Evolutionary conservation across 768 basidiomycete species (phyloP), one percentile per base, ranked within the genome.

Genomic region (Mycena capillaripes): DNA sequence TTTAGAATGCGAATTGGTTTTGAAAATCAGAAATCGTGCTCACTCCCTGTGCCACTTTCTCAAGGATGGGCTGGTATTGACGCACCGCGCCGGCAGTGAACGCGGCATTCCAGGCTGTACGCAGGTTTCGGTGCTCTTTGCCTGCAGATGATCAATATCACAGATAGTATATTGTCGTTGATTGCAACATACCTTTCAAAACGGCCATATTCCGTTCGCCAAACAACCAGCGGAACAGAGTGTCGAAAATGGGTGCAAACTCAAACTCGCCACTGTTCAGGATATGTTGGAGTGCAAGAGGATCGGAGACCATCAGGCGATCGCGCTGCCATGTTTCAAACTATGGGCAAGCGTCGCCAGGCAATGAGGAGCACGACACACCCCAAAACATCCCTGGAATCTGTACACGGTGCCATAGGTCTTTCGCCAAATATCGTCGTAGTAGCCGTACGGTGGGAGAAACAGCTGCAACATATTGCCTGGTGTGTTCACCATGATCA

Each of bases 311-410:
- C n/a, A n/a, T 61, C 21, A 69, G 60, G 36, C 60, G 58, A 52
- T 69, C 67, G 50, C 55, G 58, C 67, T 69, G 59, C 59, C 59
- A 57, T 57, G 55, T 57, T 66, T 66, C 53, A 66, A 42, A 69
- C 42, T 40, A 68, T 53, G 57, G 48, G 38, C 58, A 60, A 68
- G 58, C 38, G 25, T 52, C 42, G 59, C 59, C 21, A 60, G 38
- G 50, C 50, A 69, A 60, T 52, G 57, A 53, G 59, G 67, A 69
- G 52, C 36, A 60, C 56, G 56, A 69, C 64, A 42, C 50, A 71
- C 70, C 64, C 70, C 70, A 53, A 71, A 71, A 65, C 64, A 71
- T 50, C 63, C 70, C 64, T 71, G 65, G 64, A 71, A 52, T 44
- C 57, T 57, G 53, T 71, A 71, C 29, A 71, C 63, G n/a, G 70